phyloP scores from a whole-genome alignment of 805 yeast genomes.

The Monosporozyma yasuniensis region DNA sequence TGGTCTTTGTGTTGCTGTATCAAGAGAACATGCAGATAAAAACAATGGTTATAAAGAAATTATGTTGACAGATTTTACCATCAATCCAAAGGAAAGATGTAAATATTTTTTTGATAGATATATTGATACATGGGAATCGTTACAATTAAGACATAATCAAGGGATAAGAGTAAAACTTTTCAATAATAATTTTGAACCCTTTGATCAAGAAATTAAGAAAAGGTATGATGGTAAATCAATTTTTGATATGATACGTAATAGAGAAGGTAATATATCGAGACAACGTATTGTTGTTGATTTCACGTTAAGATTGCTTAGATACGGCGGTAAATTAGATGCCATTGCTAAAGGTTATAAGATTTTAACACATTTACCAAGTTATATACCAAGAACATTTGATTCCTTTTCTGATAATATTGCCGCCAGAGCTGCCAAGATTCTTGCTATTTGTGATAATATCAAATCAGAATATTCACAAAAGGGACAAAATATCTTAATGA shows the following conservation, averaged over 20 bases:
- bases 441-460: neutral
- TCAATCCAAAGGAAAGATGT: slow-evolving; percentile 8
- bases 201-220: slow-evolving; percentile 6
- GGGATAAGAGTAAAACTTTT: slow-evolving; percentile 19
- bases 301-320: slow-evolving; percentile 14
- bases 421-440: neutral
- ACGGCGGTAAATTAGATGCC: slow-evolving; percentile 15
- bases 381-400: neutral
- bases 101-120: slow-evolving; percentile 19
- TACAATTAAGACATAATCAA: slow-evolving; percentile 6
- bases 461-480: neutral
- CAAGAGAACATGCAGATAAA: slow-evolving; percentile 9
- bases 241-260: neutral
- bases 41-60: slow-evolving; percentile 7
- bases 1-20: slow-evolving; percentile 16
- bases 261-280: slow-evolving; percentile 16
- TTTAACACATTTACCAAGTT: neutral
- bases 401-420: neutral
- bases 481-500: neutral
- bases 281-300: slow-evolving; percentile 22
- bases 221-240: slow-evolving; percentile 6
- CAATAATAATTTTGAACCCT: slow-evolving; percentile 10
- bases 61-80: slow-evolving; percentile 26
- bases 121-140: slow-evolving; percentile 4
- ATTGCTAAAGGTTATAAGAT: slow-evolving; percentile 6